These are phyloP conservation scores for Alnus glutinosa DNA, from an alignment of 306 rosid species.

Conservation along the genomic window DNA sequence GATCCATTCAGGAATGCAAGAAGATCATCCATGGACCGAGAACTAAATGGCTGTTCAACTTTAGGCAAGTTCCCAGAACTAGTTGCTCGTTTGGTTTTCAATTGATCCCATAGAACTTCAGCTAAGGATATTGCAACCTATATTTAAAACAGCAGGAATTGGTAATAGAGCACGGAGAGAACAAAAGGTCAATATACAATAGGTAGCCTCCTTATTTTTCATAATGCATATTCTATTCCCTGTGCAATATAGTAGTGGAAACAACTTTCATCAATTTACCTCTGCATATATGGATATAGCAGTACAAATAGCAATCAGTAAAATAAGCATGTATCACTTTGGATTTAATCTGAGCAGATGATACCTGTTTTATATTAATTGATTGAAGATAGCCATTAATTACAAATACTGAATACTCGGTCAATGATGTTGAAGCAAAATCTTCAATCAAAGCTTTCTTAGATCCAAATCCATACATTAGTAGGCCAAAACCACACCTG, in stretches of 20 bases:
- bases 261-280: background rate
- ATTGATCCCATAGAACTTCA: conserved; percentile 67
- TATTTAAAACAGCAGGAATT: conserved; percentile 21
- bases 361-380: conserved; percentile 81
- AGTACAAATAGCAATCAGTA: background rate
- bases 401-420: conserved; percentile 71
- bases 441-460: conserved; percentile 85
- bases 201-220: background rate
- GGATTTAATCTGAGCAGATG: background rate
- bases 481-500: conserved; percentile 77
- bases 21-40: conserved; percentile 77
- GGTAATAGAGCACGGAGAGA: conserved; percentile 5
- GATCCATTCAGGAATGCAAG: conserved; percentile 69
- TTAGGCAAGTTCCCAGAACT: conserved; percentile 42
- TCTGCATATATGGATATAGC: conserved; percentile 1
- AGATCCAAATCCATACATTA: conserved; percentile 97
- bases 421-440: conserved; percentile 70
- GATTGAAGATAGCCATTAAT: conserved; percentile 89
- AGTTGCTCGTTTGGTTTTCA: conserved; percentile 51
- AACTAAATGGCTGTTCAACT: conserved; percentile 55
- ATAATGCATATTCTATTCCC: background rate
- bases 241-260: background rate
- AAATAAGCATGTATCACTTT: background rate
- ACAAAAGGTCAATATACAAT: conserved; percentile 14
- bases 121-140: conserved; percentile 76